These are phyloP conservation scores for Plantago major DNA, from an alignment of 257 asterid species.

Conservation along the genomic window DNA sequence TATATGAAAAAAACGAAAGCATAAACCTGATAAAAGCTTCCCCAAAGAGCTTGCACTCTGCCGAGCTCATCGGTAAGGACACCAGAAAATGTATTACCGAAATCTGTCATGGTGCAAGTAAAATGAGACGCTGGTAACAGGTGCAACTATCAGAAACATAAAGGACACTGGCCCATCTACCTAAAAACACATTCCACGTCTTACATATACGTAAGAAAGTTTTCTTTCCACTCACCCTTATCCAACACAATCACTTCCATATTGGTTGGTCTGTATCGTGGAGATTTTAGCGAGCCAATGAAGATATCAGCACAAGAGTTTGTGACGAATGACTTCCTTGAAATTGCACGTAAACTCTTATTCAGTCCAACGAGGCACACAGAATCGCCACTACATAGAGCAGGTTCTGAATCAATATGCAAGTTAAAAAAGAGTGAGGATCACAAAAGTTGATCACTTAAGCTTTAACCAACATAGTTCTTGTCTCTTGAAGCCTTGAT, in stretches of 20 bases:
- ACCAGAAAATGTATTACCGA: slow-evolving; percentile 96
- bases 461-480: not conserved
- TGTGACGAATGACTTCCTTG: slow-evolving; percentile 89
- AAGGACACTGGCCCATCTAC: slow-evolving; percentile 9
- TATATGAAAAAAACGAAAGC: slow-evolving; percentile 10
- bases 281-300: slow-evolving; percentile 86
- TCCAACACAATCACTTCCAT: slow-evolving; percentile 98
- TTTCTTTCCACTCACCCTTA: slow-evolving; percentile 45
- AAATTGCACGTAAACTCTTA: slow-evolving; percentile 90
- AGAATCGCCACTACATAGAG: slow-evolving; percentile 89
- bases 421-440: slow-evolving; percentile 2
- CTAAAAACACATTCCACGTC: not conserved
- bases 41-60: slow-evolving; percentile 94
- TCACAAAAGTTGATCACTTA: too few species aligned
- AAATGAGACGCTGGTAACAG: slow-evolving; percentile 5
- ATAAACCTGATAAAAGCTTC: slow-evolving; percentile 98
- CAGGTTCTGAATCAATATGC: slow-evolving; percentile 60
- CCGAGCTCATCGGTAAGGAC: slow-evolving; percentile 93
- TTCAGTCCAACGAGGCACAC: slow-evolving; percentile 90
- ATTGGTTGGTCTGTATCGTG: slow-evolving; percentile 92
- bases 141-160: not conserved
- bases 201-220: too few species aligned
- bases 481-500: not conserved
- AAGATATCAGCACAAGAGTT: slow-evolving; percentile 89
- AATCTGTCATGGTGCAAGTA: slow-evolving; percentile 47